Percentiles rank a stretch among this genome's conserved stretches.
phyloP scores from a whole-genome alignment of 2,329 filamentous ascomycete genomes.

The Epichloe gansuensis region DNA sequence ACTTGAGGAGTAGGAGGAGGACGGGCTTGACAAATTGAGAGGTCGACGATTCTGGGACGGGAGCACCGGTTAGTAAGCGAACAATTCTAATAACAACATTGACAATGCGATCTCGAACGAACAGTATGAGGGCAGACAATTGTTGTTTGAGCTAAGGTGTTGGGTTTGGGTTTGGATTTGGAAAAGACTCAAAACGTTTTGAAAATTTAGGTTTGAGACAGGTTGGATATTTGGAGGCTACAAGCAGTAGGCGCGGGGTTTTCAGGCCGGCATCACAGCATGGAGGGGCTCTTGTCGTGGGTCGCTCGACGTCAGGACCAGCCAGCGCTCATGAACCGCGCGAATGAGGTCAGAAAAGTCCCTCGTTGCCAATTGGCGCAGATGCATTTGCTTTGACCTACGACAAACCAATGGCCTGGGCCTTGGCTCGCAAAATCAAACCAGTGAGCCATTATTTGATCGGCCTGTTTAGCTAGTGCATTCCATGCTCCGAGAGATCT shows the following conservation, averaged over 20 bases:
- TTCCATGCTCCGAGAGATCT: not conserved
- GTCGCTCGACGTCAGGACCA: not conserved
- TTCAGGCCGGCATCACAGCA: conserved; percentile 1
- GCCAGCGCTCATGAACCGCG: not conserved
- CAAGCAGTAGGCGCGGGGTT: conserved; percentile 2
- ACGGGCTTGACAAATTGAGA: not conserved
- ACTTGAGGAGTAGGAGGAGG: not conserved
- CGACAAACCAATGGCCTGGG: not conserved
- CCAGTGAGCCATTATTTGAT: conserved; percentile 7
- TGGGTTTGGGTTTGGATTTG: not conserved
- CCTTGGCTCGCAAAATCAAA: not conserved
- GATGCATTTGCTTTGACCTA: not conserved
- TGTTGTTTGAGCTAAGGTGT: not conserved
- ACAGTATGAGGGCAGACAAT: not conserved
- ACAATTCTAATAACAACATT: not conserved
- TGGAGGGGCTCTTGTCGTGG: conserved; percentile 1
- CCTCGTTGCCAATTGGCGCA: conserved; percentile 5
- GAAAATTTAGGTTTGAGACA: not conserved
- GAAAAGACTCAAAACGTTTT: not conserved
- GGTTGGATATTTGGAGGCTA: not conserved
- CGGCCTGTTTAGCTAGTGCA: conserved; percentile 3
- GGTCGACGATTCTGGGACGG: not conserved
- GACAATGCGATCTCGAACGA: not conserved
- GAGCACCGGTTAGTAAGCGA: not conserved
- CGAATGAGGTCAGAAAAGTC: not conserved